Conservation (phyloP, 345 rosid genomes). For the Pseudoturritis turrita region DNA sequence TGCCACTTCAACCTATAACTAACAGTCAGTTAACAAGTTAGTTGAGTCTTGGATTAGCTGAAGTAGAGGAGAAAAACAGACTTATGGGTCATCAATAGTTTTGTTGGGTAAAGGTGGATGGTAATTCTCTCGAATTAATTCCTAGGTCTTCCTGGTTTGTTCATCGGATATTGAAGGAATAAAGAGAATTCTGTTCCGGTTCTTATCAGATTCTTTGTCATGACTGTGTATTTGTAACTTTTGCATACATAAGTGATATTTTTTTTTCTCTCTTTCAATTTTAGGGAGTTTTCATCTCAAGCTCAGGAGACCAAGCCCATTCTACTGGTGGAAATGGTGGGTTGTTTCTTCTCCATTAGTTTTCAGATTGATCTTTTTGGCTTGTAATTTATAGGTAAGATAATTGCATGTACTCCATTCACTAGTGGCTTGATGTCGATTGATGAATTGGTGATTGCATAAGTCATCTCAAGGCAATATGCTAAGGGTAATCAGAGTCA, state of each 20-base stretch:
- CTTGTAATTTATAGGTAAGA: background rate
- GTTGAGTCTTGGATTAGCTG: constrained; percentile 10
- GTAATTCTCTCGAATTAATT: background rate
- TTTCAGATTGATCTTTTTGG: constrained; percentile 1
- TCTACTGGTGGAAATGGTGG: constrained; percentile 89
- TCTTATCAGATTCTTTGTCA: background rate
- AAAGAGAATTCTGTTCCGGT: background rate
- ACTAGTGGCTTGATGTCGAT: background rate
- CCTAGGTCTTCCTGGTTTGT: background rate
- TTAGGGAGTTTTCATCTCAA: constrained; percentile 75
- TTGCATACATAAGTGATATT: background rate
- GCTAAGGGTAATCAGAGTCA: background rate
- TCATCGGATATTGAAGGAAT: constrained; percentile 2
- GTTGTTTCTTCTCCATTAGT: constrained; percentile 11
- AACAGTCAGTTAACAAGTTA: constrained; percentile 1
- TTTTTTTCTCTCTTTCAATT: background rate
- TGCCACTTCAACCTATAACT: background rate
- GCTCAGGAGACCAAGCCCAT: constrained; percentile 88
- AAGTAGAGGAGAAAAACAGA: background rate
- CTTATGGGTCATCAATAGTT: background rate
- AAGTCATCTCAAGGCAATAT: constrained; percentile 4
- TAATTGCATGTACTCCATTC: background rate
- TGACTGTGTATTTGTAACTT: background rate
- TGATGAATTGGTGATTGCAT: constrained; percentile 1
- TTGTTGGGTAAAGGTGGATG: background rate